phyloP scores from a whole-genome alignment of 257 asterid species.

The Lithospermum erythrorhizon region DNA sequence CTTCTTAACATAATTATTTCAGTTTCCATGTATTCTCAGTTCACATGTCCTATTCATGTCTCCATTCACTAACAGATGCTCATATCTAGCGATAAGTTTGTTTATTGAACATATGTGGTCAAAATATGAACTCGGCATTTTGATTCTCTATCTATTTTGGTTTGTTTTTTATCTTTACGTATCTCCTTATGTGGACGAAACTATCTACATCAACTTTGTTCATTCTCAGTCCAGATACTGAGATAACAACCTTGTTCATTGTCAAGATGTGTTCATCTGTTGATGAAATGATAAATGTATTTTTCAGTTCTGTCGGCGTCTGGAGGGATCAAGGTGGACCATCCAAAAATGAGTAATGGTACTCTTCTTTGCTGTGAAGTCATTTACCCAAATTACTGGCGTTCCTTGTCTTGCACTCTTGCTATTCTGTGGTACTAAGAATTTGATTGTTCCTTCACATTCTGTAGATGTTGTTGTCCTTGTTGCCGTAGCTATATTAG shows the following conservation, averaged over 20 bases:
- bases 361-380: constrained; percentile 11
- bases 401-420: background rate
- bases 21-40: too few relatives aligned
- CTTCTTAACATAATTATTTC: too few relatives aligned
- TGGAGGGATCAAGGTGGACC: constrained; percentile 85
- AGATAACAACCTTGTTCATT: background rate
- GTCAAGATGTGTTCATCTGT: constrained; percentile 11
- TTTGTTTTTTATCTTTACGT: background rate
- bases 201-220: background rate
- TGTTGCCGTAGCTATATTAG: constrained; percentile 37
- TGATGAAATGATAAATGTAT: background rate
- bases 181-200: background rate
- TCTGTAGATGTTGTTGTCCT: constrained; percentile 30
- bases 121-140: too few relatives aligned
- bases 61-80: background rate
- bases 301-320: constrained; percentile 81
- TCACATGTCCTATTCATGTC: background rate
- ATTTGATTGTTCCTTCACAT: background rate
- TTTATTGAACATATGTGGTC: background rate
- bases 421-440: background rate
- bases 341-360: constrained; percentile 82
- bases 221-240: too few relatives aligned
- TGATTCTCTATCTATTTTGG: too few relatives aligned
- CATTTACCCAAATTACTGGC: background rate
- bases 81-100: background rate